Evolutionary conservation across 164 flowering plant genomes (phyloP), one percentile per base, ranked within the genome.

Genomic region (Stephania cephalantha): DNA sequence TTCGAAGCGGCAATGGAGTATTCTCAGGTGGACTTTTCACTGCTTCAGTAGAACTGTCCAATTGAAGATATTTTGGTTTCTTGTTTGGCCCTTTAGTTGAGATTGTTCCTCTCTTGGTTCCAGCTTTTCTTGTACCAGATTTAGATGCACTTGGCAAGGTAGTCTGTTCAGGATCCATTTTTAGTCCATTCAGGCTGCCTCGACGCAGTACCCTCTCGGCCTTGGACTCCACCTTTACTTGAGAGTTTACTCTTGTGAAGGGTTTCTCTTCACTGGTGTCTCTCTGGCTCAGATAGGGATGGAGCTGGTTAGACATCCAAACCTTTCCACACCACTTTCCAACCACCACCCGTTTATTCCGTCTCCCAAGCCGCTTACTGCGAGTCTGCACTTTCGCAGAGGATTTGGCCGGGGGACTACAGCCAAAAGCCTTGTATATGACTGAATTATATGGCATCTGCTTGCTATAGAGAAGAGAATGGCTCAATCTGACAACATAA

Each of bases 271-370:
- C 85, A 71, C 83, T 79, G 13, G 72, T 46, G 55, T 90, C 92
- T 76, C 77, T 79, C 45, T 86, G 81, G 22, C 74, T 82, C 12
- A 95, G 82, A 78, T 87, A 83, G 10, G 92, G 96, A 73, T 93
- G 98, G 71, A 91, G 97, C 78, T 95, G 98, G 85, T 86, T 88
- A 9, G 95, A 88, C 97, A 90, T 95, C 99, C 99, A 95, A 68
- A 93, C 93, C 81, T 87, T 91, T 13, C 99, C 99, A 70, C 99
- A 95, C 99, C 99, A 95, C 84, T 86, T 95, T 30, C 99, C 99
- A 10, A 90, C 99, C 50, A 92, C 88, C 66, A 85, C 81, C 18
- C 83, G 75, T 73, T 85, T 95, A 85, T 80, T 92, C 85, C 85
- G 93, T 76, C 77, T 88, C 68, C 84, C 80, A 29, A 80, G 55